Evolutionary conservation across 1,284 basidiomycete genomes (phyloP).

Genomic region (Apiotrichum domesticum): DNA sequence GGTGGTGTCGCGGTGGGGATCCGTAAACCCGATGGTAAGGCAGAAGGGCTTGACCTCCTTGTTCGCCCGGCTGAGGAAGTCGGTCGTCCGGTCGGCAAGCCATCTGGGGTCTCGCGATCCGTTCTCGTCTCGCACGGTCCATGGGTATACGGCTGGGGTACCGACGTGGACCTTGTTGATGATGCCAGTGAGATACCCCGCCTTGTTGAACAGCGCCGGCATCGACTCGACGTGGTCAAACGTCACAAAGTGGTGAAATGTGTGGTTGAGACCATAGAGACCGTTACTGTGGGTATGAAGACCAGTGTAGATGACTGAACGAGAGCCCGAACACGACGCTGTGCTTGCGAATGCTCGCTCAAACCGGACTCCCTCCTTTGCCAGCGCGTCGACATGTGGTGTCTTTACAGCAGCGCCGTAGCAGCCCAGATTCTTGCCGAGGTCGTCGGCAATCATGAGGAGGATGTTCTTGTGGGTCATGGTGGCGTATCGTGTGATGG

Average conservation of each 20-base stretch:
- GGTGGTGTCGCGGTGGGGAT: conserved; percentile 23
- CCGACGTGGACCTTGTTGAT: conserved; percentile 25
- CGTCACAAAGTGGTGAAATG: conserved; percentile 18
- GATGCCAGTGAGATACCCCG: conserved; percentile 20
- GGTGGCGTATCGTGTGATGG: no score
- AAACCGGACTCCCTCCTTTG: conserved; percentile 15
- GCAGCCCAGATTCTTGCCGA: conserved; percentile 19
- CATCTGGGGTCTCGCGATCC: conserved; percentile 15
- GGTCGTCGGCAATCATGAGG: conserved; percentile 24
- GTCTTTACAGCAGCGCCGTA: conserved; percentile 18
- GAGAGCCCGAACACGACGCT: conserved; percentile 19
- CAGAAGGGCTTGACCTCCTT: conserved; percentile 15
- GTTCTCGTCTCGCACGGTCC: conserved; percentile 14
- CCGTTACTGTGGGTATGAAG: conserved; percentile 27
- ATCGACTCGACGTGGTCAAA: conserved; percentile 18
- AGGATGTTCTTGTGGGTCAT: conserved; percentile 17
- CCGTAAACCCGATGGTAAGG: conserved; percentile 20
- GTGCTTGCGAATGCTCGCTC: conserved; percentile 22
- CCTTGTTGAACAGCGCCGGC: conserved; percentile 21
- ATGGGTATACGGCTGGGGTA: conserved; percentile 17
- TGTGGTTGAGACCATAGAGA: conserved; percentile 22
- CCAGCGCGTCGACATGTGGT: conserved; percentile 19
- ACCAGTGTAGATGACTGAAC: conserved; percentile 25
- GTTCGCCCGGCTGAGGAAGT: conserved; percentile 15
- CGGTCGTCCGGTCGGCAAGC: conserved; percentile 19